These are phyloP conservation scores for Thielaviopsis punctulata DNA, from an alignment of 2,329 filamentous ascomycete genomes.

Conservation along the genomic window DNA sequence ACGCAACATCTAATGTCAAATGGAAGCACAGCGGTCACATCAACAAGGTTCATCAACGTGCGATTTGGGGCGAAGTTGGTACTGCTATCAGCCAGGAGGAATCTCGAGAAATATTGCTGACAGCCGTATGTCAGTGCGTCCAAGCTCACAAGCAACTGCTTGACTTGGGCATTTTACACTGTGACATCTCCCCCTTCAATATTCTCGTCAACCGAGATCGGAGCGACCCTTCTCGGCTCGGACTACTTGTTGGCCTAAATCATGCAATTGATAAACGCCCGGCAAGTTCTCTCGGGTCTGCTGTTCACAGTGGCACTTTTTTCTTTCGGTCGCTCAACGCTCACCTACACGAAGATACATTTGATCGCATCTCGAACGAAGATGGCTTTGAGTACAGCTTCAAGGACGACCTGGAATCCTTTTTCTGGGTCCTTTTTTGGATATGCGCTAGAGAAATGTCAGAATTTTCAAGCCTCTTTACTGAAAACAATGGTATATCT, in stretches of 20 bases:
- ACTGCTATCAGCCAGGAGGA: background rate
- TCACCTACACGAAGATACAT: too few relatives aligned
- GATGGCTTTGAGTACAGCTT: background rate
- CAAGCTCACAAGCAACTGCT: background rate
- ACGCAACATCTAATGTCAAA: too few relatives aligned
- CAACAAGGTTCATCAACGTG: background rate
- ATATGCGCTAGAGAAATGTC: too few relatives aligned
- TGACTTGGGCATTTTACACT: background rate
- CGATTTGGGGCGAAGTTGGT: background rate
- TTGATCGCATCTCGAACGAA: background rate
- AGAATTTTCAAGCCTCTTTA: too few relatives aligned
- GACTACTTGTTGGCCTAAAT: background rate
- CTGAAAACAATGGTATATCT: too few relatives aligned
- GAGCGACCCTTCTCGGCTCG: background rate
- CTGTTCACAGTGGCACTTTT: background rate
- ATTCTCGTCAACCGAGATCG: background rate
- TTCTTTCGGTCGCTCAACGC: background rate
- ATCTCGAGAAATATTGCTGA: background rate
- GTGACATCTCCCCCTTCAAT: background rate
- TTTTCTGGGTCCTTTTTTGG: slow-evolving; percentile 5
- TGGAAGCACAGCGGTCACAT: too few relatives aligned
- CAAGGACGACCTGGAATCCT: background rate
- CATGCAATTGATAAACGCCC: background rate
- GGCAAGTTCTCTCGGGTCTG: background rate
- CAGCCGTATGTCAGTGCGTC: background rate